These are phyloP conservation scores for Ziziphus jujuba DNA, from an alignment of 306 rosid species.

Conservation along the genomic window DNA sequence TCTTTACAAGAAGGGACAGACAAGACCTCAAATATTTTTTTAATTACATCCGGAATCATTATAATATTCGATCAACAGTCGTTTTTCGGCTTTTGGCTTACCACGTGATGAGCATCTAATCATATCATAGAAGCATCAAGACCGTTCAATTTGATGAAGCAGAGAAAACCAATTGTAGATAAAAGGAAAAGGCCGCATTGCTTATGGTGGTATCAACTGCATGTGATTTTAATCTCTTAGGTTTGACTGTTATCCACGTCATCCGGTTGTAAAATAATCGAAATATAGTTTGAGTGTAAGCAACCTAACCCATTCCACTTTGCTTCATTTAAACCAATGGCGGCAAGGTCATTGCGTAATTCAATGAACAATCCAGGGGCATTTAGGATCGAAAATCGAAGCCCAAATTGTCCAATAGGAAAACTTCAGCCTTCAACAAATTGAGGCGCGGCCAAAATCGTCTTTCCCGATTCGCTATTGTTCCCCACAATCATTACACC, in stretches of 20 bases:
- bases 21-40: not conserved
- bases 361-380: not conserved
- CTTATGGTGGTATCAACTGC: not conserved
- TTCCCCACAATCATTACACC: not conserved
- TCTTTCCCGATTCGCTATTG: conserved; percentile 14
- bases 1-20: not conserved
- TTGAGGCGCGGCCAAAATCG: conserved; percentile 1
- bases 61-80: too few species aligned
- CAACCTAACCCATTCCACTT: conserved; percentile 17
- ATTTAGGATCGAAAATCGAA: not conserved
- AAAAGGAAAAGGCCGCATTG: not conserved
- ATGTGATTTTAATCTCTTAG: not conserved
- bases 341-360: not conserved
- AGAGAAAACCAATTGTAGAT: not conserved
- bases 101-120: too few species aligned
- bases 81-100: too few species aligned
- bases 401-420: conserved; percentile 8
- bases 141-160: not conserved
- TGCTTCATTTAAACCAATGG: not conserved
- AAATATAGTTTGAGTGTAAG: conserved; percentile 21
- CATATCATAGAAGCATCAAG: not conserved
- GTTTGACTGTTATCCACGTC: not conserved
- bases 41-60: too few species aligned
- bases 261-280: conserved; percentile 1
- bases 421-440: not conserved